Evolutionary conservation across 2,329 filamentous ascomycete genomes (phyloP).

Genomic region (Paracoccidioides lutzii): DNA sequence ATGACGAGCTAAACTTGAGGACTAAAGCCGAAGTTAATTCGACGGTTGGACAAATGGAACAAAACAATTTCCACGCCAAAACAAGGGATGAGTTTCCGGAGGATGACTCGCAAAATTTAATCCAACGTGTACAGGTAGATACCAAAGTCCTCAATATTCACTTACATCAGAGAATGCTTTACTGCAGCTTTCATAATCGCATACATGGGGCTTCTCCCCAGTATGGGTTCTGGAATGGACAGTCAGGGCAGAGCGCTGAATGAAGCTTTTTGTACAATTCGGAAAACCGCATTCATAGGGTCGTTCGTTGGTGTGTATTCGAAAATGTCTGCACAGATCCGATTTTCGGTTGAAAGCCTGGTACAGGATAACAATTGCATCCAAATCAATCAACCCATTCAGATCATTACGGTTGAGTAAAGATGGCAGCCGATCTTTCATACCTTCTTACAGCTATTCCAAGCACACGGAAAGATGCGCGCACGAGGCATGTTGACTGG

Average conservation of each 20-base stretch:
- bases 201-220: constrained; percentile 33
- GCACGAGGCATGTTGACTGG: constrained; percentile 26
- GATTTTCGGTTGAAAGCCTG: constrained; percentile 39
- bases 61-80: not conserved
- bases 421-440: not conserved
- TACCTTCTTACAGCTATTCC: constrained; percentile 34
- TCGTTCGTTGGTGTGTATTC: constrained; percentile 37
- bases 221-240: constrained; percentile 34
- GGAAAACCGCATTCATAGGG: constrained; percentile 35
- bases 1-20: constrained; percentile 15
- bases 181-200: constrained; percentile 30
- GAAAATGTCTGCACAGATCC: constrained; percentile 34
- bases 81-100: not conserved
- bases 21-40: constrained; percentile 9
- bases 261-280: constrained; percentile 37
- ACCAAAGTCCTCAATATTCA: constrained; percentile 2
- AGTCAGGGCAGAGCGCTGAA: constrained; percentile 36
- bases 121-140: not conserved
- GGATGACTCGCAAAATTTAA: not conserved
- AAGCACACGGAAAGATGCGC: constrained; percentile 33
- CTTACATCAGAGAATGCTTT: constrained; percentile 35
- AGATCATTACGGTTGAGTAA: not conserved
- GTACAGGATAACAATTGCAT: not conserved
- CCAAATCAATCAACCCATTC: constrained; percentile 4
- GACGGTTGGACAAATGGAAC: not conserved